phyloP scores from a whole-genome alignment of 345 rosid genomes.

The Turnera subulata region DNA sequence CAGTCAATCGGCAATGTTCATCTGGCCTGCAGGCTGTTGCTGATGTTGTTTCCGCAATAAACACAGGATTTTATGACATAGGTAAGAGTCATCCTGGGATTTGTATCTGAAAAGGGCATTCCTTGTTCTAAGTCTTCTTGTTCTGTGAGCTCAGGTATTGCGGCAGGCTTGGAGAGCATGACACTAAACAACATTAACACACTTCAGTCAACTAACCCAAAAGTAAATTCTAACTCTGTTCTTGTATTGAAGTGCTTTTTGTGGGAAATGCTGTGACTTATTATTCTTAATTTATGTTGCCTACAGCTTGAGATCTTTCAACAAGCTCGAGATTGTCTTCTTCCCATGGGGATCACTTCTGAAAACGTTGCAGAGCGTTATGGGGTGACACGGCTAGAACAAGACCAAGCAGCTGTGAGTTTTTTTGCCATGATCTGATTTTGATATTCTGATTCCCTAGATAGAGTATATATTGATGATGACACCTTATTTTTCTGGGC shows the following conservation, averaged over 20 bases:
- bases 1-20: constrained; percentile 94
- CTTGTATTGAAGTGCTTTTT: no score
- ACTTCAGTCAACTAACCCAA: constrained; percentile 47
- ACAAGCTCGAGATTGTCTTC: constrained; percentile 86
- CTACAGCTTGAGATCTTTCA: constrained; percentile 54
- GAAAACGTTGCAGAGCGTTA: constrained; percentile 87
- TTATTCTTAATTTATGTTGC: constrained; percentile 1
- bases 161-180: constrained; percentile 93
- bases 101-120: background rate
- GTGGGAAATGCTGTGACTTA: no score
- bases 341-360: constrained; percentile 95
- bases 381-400: constrained; percentile 80
- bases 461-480: no score
- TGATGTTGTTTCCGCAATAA: constrained; percentile 84
- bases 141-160: constrained; percentile 58
- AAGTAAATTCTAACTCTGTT: constrained; percentile 39
- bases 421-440: constrained; percentile 1
- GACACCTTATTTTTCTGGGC: constrained; percentile 15
- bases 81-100: constrained; percentile 32
- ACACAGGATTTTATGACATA: constrained; percentile 82
- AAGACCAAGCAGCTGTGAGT: constrained; percentile 86
- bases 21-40: constrained; percentile 93
- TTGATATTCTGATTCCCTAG: constrained; percentile 5
- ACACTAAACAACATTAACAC: constrained; percentile 33
- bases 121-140: constrained; percentile 12